Conservation (phyloP, 768 basidiomycete genomes). For the Russula sp. region DNA sequence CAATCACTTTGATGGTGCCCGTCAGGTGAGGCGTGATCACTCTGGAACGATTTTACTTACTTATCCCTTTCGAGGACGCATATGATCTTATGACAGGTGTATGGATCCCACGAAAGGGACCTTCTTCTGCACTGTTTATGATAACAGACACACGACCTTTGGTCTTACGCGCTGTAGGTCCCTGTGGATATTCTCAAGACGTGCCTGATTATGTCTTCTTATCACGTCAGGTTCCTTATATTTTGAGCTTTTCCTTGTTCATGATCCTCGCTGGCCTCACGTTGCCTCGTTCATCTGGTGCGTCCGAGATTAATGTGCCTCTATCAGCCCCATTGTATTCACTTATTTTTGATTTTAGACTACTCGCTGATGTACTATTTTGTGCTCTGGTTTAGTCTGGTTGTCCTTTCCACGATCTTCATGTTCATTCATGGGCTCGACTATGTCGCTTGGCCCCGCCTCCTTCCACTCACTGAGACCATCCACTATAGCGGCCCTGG, state of each 20-base stretch:
- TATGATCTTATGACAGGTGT: slow-evolving; percentile 91
- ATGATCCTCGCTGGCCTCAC: slow-evolving; percentile 87
- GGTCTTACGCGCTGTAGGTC: slow-evolving; percentile 73
- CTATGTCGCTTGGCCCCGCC: slow-evolving; percentile 92
- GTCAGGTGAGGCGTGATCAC: slow-evolving; percentile 54
- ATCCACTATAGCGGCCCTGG: slow-evolving; percentile 91
- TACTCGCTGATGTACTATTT: slow-evolving; percentile 85
- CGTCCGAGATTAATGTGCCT: slow-evolving; percentile 34
- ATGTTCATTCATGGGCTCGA: slow-evolving; percentile 86
- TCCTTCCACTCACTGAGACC: slow-evolving; percentile 72
- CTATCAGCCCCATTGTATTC: slow-evolving; percentile 19
- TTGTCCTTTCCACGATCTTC: slow-evolving; percentile 61
- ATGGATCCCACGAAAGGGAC: slow-evolving; percentile 81
- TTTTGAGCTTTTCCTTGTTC: slow-evolving; percentile 75
- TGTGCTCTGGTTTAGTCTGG: slow-evolving; percentile 70
- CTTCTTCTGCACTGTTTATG: slow-evolving; percentile 64
- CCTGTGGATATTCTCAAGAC: slow-evolving; percentile 7
- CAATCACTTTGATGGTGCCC: slow-evolving; percentile 92
- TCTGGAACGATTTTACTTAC: slow-evolving; percentile 7
- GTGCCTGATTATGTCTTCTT: slow-evolving; percentile 6
- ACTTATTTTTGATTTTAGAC: slow-evolving; percentile 45
- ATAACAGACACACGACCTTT: slow-evolving; percentile 80
- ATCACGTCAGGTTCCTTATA: slow-evolving; percentile 69
- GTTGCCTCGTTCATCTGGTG: slow-evolving; percentile 83
- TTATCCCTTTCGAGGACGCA: slow-evolving; percentile 59